Evolutionary conservation across 2,329 filamentous ascomycete genomes (phyloP), one percentile per base, ranked within the genome.

Genomic region (Colletotrichum salicis): DNA sequence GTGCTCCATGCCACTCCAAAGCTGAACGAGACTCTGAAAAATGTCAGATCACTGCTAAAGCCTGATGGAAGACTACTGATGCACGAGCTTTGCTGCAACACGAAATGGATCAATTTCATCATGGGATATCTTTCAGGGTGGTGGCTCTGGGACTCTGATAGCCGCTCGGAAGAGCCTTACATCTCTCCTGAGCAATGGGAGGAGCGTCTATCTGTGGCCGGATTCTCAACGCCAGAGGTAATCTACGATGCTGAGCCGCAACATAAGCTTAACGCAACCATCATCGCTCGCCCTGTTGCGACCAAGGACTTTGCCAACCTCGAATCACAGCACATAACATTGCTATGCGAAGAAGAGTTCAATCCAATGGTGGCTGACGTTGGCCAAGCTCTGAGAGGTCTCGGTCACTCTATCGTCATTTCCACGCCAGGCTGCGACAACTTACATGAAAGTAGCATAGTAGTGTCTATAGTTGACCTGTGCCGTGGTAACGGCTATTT

Each of bases 91-190:
- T 61, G 51, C 10, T 67, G 57, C 24, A 41, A 73, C 7, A 59
- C 72, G 7, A 77, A 77, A 22, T 78, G 76, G 65, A 74, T 77
- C 33, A 80, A 79, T 58, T 78, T 75, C 66, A 75, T 80, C 35
- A 75, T 79, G 22, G 80, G 81, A 0, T 65, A 75, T 0, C 72
- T 80, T 4, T 70, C 77, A 0, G 78, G 77, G 3, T 71, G 68
- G 68, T 71, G 68, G 68, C 68, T 71, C 5, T 81, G 81, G 2
- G 72, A 67, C 5, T 73, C 75, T 1, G 79, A 82, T 15, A 72
- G 65, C 3, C 76, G 80, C 3, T 4, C 56, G 1, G 67, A 75
- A 1, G 75, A 77, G 60, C 80, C 81, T 3, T 78, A 74, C n/a
- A 67, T 80, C 6, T 62, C 52, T 2, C 55, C 61, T 0, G 11